phyloP scores from a whole-genome alignment of 495 filamentous ascomycete genomes.

The Thermothielavioides terrestris region DNA sequence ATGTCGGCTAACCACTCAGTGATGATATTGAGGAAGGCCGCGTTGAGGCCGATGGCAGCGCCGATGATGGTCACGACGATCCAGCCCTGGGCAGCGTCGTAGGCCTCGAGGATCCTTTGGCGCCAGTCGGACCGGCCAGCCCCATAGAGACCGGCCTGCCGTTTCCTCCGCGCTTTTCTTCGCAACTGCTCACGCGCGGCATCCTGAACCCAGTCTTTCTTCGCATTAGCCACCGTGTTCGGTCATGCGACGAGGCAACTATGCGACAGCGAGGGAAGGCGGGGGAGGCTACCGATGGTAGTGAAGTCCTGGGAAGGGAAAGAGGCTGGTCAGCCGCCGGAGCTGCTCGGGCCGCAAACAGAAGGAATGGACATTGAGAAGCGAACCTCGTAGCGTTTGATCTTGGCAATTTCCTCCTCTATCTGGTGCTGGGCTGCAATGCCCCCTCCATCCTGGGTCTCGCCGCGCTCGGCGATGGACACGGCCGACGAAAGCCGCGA shows the following conservation, averaged over 20 bases:
- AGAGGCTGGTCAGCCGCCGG: constrained; percentile 1
- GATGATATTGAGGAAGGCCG: constrained; percentile 87
- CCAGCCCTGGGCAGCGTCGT: constrained; percentile 96
- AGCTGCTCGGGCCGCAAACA: neutral
- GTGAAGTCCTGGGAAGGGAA: constrained; percentile 55
- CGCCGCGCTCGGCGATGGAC: constrained; percentile 53
- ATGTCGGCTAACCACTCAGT: constrained; percentile 97
- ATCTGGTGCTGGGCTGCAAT: constrained; percentile 52
- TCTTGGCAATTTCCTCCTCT: constrained; percentile 92
- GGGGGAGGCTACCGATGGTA: constrained; percentile 65
- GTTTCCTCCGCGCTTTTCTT: constrained; percentile 63
- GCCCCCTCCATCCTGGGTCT: constrained; percentile 36
- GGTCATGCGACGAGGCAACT: neutral
- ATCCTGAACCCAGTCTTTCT: constrained; percentile 93
- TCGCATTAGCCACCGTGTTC: constrained; percentile 9
- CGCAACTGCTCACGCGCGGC: constrained; percentile 82
- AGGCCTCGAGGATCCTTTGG: constrained; percentile 72
- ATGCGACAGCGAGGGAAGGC: neutral
- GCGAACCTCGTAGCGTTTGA: constrained; percentile 85
- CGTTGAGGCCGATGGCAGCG: constrained; percentile 84
- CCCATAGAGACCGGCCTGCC: constrained; percentile 67
- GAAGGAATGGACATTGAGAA: neutral
- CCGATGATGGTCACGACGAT: constrained; percentile 95
- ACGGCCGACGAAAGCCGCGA: constrained; percentile 64
- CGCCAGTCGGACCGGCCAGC: constrained; percentile 70